Percentiles rank a stretch among this genome's conserved stretches.
Conservation (phyloP, 345 rosid genomes). For the Cardiospermum halicacabum region DNA sequence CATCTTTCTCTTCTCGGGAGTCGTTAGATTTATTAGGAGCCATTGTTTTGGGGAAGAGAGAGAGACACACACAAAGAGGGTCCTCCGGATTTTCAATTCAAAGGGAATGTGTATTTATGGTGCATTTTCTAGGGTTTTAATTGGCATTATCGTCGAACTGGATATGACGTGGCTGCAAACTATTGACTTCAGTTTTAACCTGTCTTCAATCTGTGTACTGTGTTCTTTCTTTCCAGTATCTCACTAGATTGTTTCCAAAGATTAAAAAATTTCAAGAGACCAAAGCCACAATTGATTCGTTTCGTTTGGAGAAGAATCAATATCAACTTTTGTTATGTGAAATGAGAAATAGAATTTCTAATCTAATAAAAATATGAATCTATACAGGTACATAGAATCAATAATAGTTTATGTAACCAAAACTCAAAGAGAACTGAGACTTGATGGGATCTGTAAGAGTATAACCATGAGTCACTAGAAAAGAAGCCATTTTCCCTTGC, state of each 20-base stretch:
- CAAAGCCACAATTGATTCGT: too few relatives aligned
- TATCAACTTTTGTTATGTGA: neutral
- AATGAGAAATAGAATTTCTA: neutral
- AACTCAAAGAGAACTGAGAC: neutral
- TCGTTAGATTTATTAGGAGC: slow-evolving; percentile 22
- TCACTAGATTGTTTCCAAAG: too few relatives aligned
- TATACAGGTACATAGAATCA: neutral
- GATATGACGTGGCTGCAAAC: neutral
- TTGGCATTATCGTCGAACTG: neutral
- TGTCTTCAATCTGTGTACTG: too few relatives aligned
- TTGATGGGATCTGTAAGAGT: neutral
- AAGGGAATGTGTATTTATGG: neutral
- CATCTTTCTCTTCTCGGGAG: slow-evolving; percentile 12
- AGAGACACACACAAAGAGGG: neutral
- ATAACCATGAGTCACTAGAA: neutral
- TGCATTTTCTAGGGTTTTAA: slow-evolving; percentile 5
- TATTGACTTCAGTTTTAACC: neutral
- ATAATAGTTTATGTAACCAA: neutral
- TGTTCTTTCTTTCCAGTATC: too few relatives aligned
- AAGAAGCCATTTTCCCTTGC: slow-evolving; percentile 9
- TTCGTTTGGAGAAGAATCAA: neutral
- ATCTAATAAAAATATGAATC: neutral
- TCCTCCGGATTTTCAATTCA: neutral
- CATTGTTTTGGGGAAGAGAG: slow-evolving; percentile 13
- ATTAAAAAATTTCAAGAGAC: too few relatives aligned